Base-by-base conservation (phyloP, 495 filamentous ascomycete species). In the Xylaria cubensis region DNA sequence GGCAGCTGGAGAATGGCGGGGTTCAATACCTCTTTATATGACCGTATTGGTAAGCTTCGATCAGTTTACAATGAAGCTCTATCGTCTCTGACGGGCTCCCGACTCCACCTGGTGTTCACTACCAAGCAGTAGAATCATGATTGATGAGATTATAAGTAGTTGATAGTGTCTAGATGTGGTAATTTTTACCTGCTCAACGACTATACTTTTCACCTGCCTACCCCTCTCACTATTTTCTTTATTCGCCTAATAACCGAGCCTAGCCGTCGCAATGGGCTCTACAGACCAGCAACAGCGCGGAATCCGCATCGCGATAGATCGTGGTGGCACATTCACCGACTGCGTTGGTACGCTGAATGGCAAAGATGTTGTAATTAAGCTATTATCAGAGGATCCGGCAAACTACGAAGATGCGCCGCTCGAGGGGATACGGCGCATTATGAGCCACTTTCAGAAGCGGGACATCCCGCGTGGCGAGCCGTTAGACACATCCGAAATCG, bases 331-430 rank as follows among this genome's bases (percentile, higher is more conserved):
- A 29, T 93, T 92, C 77, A 91, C 90, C 51, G 91, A 92, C 78
- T 91, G 89, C 74, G 89, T 92, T 48, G 91, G 91, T 53, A 90
- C 90, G 72, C 82, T 87, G 5, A 84, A 85, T 41, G 89, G 86
- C 56, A 80, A 88, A 73, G 88, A 95, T 76, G 86, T 97, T 58
- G 89, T 97, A 67, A 89, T 97, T 77, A 97, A 97, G 81, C 85
- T 97, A 0, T 88, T 97, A 7, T 96, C 93, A n/a, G 93, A 95
- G 61, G 94, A 97, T 80, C 94, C 94, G 61, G 85, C 89, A 66
- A 95, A 97, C 80, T 97, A 97, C 75, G 85, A 89, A 63, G 94
- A 97, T 87, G 94, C 94, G 2, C 94, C 94, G 1, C 89, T 94
- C 8, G 94, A 97, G 78, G 96, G 94, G 50, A 97, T 99, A 75